Evolutionary conservation across 1,284 basidiomycete species (phyloP).

Genomic region (Trichosporon faecale): DNA sequence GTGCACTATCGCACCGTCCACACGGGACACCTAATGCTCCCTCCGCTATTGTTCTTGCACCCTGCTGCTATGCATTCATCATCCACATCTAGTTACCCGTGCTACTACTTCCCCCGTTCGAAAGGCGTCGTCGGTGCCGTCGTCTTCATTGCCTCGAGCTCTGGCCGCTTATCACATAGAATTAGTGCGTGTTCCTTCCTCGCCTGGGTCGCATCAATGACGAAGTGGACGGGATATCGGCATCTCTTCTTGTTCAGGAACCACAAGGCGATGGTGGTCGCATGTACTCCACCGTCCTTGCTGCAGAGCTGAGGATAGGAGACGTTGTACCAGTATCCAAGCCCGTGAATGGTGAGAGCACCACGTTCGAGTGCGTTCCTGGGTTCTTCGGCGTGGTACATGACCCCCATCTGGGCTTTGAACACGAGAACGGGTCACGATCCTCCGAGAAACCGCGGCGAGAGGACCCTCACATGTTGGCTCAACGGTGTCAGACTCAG

Average conservation of each 20-base stretch:
- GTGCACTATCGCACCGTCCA: no score
- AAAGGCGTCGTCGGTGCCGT: background rate
- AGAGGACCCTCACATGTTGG: background rate
- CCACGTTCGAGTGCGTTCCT: background rate
- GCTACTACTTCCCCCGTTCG: background rate
- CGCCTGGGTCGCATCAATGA: background rate
- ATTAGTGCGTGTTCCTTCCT: background rate
- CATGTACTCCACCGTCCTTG: background rate
- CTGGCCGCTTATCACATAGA: background rate
- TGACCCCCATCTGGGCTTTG: background rate
- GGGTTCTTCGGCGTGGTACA: background rate
- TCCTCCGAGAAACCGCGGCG: no score
- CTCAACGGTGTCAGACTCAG: background rate
- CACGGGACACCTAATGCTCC: no score
- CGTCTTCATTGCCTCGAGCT: background rate
- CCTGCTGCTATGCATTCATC: no score
- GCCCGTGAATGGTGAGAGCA: background rate
- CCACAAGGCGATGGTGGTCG: background rate
- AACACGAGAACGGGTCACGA: background rate
- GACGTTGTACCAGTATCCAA: background rate
- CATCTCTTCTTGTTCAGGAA: background rate
- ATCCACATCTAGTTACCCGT: no score
- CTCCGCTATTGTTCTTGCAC: no score
- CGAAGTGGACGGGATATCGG: background rate
- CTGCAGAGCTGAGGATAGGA: background rate